Percentiles rank a stretch among this genome's conserved stretches.
These are phyloP conservation scores for Jackrogersella minutella DNA, from an alignment of 495 filamentous ascomycete genomes.

Conservation along the genomic window DNA sequence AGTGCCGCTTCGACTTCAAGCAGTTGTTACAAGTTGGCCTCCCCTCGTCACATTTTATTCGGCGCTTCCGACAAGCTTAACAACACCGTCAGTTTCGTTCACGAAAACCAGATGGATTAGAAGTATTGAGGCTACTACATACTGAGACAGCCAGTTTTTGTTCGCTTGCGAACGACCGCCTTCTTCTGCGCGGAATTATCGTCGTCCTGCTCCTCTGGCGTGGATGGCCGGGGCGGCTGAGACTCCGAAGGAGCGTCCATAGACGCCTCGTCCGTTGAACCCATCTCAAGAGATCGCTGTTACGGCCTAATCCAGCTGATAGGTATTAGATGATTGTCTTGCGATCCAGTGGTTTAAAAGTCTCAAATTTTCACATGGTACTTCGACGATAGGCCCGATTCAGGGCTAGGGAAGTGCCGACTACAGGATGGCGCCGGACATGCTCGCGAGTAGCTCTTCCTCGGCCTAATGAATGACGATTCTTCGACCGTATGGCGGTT, in stretches of 20 bases:
- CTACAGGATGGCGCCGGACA: conserved; percentile 26
- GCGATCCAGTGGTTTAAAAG: conserved; percentile 22
- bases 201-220: conserved; percentile 38
- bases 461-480: conserved; percentile 4
- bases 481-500: conserved; percentile 12
- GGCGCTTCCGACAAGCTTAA: conserved; percentile 87
- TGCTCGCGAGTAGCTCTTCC: conserved; percentile 14
- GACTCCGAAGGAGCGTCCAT: conserved; percentile 30
- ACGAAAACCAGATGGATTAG: conserved; percentile 11
- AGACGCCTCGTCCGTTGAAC: conserved; percentile 29
- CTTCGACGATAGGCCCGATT: conserved; percentile 30
- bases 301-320: conserved; percentile 1
- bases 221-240: conserved; percentile 31
- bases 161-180: conserved; percentile 71
- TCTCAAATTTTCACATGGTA: conserved; percentile 33
- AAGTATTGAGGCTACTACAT: conserved; percentile 50
- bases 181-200: conserved; percentile 48
- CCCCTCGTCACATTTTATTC: conserved; percentile 98
- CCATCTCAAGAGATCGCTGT: conserved; percentile 32
- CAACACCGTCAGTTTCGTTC: conserved; percentile 12
- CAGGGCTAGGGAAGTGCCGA: conserved; percentile 16
- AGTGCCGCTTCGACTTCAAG: conserved; percentile 90
- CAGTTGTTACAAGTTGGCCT: conserved; percentile 90
- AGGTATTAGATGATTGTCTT: conserved; percentile 12
- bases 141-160: conserved; percentile 97